Base-by-base conservation (phyloP, 2,329 filamentous ascomycete genomes). In the Orbilia blumenaviensis region DNA sequence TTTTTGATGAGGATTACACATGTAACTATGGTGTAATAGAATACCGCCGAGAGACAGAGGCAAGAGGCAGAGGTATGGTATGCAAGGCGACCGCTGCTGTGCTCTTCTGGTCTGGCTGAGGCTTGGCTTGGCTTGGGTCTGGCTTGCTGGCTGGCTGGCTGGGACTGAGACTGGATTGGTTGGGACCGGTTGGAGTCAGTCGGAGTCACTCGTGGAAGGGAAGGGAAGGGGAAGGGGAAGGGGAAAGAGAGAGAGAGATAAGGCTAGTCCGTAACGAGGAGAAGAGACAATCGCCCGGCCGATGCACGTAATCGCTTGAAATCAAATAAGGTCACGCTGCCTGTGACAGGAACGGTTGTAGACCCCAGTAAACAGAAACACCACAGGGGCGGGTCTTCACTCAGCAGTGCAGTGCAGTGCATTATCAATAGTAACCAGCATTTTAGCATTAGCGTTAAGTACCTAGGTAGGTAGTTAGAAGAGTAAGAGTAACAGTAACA, bases 231-330 rank as follows among this genome's bases (percentile, higher is more conserved):
- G 8, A 25, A 21, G 25, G 23, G 25, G 25, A 18, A 21, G 14
- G 21, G 14, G 36, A 34, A 10, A 32, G 29, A 4, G 10, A n/a
- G 36, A 12, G 16, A 44, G 41, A 2, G n/a, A 7, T 12, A 2
- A 9, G 1, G 7, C 46, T 50, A 50, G 32, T 2, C 10, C 12
- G 36, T 16, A 41, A 41, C 32, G 14, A 9, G 36, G 12, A 41
- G 36, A n/a, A 14, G 12, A 41, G 10, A 34, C 34, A 42, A 61
- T 61, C 58, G 25, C 12, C 16, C 58, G 25, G 10, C 29, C 23
- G 50, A 44, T 56, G 63, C 63, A 66, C 63, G 63, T 56, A 66
- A 66, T 66, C 27, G n/a, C 2, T n/a, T n/a, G n/a, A n/a, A n/a
- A n/a, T n/a, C 36, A 41, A 12, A 14, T 12, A 5, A n/a, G 56